These are phyloP conservation scores for Macrophomina phaseolina DNA, from an alignment of 2,329 filamentous ascomycete genomes.

Conservation along the genomic window DNA sequence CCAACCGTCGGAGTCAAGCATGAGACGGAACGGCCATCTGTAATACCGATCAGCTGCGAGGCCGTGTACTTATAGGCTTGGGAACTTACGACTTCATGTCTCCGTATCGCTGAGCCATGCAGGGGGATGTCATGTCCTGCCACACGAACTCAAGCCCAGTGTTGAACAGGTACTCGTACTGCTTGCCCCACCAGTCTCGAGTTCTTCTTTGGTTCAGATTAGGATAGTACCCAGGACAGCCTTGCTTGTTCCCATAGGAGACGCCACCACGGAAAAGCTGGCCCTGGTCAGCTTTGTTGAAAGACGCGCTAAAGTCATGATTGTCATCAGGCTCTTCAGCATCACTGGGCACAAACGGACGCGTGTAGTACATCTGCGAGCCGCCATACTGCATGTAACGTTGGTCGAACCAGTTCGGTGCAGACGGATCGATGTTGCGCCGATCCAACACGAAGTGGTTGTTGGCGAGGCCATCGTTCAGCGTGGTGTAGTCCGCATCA, in stretches of 20 bases:
- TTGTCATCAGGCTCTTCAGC: neutral
- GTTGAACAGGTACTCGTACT: constrained; percentile 46
- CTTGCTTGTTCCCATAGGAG: constrained; percentile 35
- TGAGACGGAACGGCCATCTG: constrained; percentile 34
- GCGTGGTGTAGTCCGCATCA: constrained; percentile 34
- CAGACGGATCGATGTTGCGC: constrained; percentile 21
- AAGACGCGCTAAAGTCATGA: neutral
- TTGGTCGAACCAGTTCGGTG: constrained; percentile 32
- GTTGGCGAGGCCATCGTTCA: constrained; percentile 32
- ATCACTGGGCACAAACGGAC: neutral
- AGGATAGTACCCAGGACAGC: constrained; percentile 42
- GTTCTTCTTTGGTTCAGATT: constrained; percentile 42
- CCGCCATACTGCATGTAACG: constrained; percentile 35
- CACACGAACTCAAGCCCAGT: constrained; percentile 48
- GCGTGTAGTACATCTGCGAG: constrained; percentile 30
- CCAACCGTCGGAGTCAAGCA: constrained; percentile 38
- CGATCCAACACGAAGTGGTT: constrained; percentile 32
- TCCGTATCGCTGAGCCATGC: constrained; percentile 42
- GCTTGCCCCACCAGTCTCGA: constrained; percentile 44
- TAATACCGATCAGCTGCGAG: neutral
- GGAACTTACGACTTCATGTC: constrained; percentile 44
- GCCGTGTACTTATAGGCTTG: neutral
- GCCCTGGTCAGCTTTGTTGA: neutral
- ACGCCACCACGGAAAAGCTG: constrained; percentile 43
- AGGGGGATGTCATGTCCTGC: constrained; percentile 48